Base-by-base conservation (phyloP, 2,329 filamentous ascomycete genomes). In the Tricladium varicosporioides region DNA sequence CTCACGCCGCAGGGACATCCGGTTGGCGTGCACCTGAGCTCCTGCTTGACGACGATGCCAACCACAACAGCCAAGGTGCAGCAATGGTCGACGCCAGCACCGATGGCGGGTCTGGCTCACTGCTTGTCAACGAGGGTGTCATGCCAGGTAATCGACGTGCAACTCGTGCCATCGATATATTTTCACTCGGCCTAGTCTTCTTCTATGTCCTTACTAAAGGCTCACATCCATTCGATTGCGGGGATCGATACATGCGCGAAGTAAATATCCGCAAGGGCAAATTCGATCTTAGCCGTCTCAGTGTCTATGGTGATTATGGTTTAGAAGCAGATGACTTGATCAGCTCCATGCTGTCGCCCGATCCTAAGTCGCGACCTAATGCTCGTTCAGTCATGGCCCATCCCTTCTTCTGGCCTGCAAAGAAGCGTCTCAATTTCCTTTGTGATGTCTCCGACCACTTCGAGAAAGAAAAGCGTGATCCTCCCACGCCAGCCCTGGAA, bases 131-230 rank as follows among this genome's bases (percentile, higher is more conserved):
- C 43, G 77, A 83, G 11, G 82, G 84, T 15, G 76, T 84, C 71
- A 81, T 78, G 75, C 79, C 68, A 27, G 22, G 22, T 4, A 85
- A 84, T 64, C 87, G 92, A 58, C 89, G 94, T 51, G 93, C 95
- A 5, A 99, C 96, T 47, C 88, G 94, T 47, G 91, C 94, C 8
- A 97, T 97, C 60, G 94, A 99, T 70, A 96, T 99, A 22, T 99
- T 99, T 76, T 96, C 92, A 0, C 82, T 99, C 36, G 94, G 94
- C 1, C 88, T 96, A 53, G 92, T 99, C n/a, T 99, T 97, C 78
- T 97, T 92, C 76, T 99, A 97, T 71, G 92, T 97, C n/a, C 80
- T 99, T 58, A 97, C 93, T 1, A 89, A 92, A 60, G 94, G 94
- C 14, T 84, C 82, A 1, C 94, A 99, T 72, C 94, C 94, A 0